Base-by-base conservation (phyloP, 192 early-diverging fungal species). In the Coemansia sp. region DNA sequence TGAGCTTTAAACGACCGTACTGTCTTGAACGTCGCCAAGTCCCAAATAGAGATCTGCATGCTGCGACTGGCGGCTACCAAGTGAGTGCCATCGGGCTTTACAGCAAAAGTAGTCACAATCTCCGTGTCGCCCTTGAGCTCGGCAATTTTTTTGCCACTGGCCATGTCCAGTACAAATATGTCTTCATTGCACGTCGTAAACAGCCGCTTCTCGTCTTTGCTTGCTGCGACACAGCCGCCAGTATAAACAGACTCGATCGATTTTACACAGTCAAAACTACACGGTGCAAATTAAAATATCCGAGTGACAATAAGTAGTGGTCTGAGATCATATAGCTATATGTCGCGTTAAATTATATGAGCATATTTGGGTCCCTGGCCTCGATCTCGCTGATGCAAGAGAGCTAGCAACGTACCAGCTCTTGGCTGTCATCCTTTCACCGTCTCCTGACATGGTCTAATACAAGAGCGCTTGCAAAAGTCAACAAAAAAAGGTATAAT, bases 191-290 rank as follows among this genome's bases (percentile, higher is more conserved):
- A 81, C 13, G 93, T 89, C 7, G 96, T 90, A 63, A 93, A 88
- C 43, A 98, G 79, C 62, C 70, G 85, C 60, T 84, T 74, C 69
- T 90, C 92, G 68, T 94, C 91, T 29, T 82, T 54, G 52, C 90
- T 86, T 41, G 92, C 77, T 59, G 72, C 89, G 41, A 91, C 91
- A 68, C 94, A 90, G 24, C 96, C 96, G 67, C 96, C 96, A 18
- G 94, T 95, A 74, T 95, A 98, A 42, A 96, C 89, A 15, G 94
- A 92, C 78, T 95, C 93, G 74, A 96, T 93, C 15, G 91, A 91
- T 78, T 87, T 87, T 59, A 88, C 85, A 44, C 87, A 86, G 57
- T 91, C 90, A 87, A 91, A 93, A 79, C 93, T 94, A 83, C 49
- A 65, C 7, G 5, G 3, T 16, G 22, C 63, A 46, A 8, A 46